A percentile compares a stretch with the other conserved stretches of the same genome.
Evolutionary conservation across 306 rosid genomes (phyloP).

Genomic region (Pyrus betulifolia): DNA sequence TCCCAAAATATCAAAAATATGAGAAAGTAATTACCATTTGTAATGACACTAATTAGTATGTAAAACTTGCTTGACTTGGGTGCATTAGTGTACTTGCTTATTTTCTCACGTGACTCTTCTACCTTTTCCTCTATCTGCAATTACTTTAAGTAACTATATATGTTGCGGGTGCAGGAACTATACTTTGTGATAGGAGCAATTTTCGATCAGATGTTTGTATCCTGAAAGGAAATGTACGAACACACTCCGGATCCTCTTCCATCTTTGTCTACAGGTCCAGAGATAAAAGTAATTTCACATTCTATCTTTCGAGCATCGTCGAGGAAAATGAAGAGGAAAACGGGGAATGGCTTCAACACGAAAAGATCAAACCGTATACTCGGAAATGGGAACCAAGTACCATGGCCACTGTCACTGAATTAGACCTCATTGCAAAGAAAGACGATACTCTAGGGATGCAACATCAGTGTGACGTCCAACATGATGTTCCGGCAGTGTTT

Average conservation of each 20-base stretch:
- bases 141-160: background rate
- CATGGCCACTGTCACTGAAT: constrained; percentile 63
- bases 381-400: constrained; percentile 81
- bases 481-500: constrained; percentile 78
- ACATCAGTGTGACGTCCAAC: constrained; percentile 53
- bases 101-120: background rate
- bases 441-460: constrained; percentile 1
- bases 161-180: constrained; percentile 38
- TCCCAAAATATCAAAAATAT: too few relatives aligned
- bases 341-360: constrained; percentile 33
- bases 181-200: constrained; percentile 79
- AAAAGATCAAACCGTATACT: constrained; percentile 71
- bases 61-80: too few relatives aligned
- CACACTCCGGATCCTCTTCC: constrained; percentile 55
- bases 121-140: background rate
- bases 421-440: constrained; percentile 45
- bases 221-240: constrained; percentile 87
- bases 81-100: background rate
- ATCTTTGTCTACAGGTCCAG: constrained; percentile 45
- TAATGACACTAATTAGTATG: too few relatives aligned
- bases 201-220: constrained; percentile 72
- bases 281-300: constrained; percentile 8
- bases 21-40: too few relatives aligned
- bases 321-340: background rate
- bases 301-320: background rate